Base-by-base conservation (phyloP, 2,329 filamentous ascomycete species). In the Chaetomium globosum region DNA sequence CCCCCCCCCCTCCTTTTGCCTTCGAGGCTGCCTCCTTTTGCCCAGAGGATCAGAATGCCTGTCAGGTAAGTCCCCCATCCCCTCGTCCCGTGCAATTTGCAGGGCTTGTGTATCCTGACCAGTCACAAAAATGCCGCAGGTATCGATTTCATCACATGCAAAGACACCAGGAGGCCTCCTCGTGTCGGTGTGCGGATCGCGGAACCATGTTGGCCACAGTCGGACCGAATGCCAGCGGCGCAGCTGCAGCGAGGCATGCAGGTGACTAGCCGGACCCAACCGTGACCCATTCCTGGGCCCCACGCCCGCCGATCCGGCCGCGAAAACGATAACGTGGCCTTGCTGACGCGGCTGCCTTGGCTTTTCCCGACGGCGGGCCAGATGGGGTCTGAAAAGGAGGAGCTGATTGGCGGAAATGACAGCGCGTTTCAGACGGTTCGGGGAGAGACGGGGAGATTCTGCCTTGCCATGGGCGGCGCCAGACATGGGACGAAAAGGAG, bases 311-410 rank as follows among this genome's bases (percentile, higher is more conserved):
- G 58, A 65, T 65, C 31, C 36, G 54, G 59, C 49, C 59, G 46
- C 63, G 28, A 33, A 63, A 59, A 19, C 30, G 61, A 63, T 66
- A 31, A 66, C 59, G 64, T 63, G 51, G 64, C 64, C 59, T 63
- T 59, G 49, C 64, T 63, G 31, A 33, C 31, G 31, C 31, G 31
- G 31, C 8, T 9, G 56, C 64, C 59, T 66, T 52, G 19, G 31
- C 60, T 63, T 58, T 31, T 21, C 31, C 23, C 64, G 64, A 63
- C 64, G 60, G 55, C 54, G 30, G 57, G 59, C 49, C 46, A 66
- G 60, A 66, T 60, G 51, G 53, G 59, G 54, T 19, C 59, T 21
- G 4, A 6, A 6, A 33, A 33, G 31, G 8, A 33, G 31, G 31
- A 33, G 31, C 31, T 33, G 31, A 33, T 33, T 33, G 31, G 31